phyloP scores from a whole-genome alignment of 2,329 filamentous ascomycete genomes.

The Ascocoryne sarcoides region DNA sequence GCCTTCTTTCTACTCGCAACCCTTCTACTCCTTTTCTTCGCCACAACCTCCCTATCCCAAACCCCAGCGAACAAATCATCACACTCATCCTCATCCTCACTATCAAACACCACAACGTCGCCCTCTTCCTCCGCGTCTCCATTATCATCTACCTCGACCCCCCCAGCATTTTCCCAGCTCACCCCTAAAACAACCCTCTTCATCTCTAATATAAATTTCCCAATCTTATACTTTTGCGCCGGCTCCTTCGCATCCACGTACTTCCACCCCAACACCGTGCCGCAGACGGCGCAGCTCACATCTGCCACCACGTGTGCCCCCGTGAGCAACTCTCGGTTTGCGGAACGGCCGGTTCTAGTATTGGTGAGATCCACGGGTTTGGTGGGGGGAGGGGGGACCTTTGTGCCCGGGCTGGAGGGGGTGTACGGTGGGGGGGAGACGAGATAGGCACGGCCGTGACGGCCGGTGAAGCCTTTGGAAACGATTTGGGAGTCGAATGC shows the following conservation, averaged over 20 bases:
- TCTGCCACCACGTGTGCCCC: conserved; percentile 57
- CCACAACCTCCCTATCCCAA: conserved; percentile 44
- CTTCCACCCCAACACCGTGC: conserved; percentile 55
- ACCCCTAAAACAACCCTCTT: conserved; percentile 44
- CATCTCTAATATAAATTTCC: conserved; percentile 59
- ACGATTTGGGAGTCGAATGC: conserved; percentile 53
- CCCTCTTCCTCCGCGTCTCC: conserved; percentile 50
- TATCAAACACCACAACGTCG: conserved; percentile 53
- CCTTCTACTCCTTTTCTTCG: conserved; percentile 22
- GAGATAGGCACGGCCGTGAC: conserved; percentile 55
- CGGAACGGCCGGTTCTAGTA: conserved; percentile 44
- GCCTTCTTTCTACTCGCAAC: conserved; percentile 11
- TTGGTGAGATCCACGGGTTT: conserved; percentile 38
- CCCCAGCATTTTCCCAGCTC: conserved; percentile 42
- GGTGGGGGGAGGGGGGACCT: conserved; percentile 9
- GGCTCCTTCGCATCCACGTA: conserved; percentile 54
- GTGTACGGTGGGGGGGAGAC: conserved; percentile 35
- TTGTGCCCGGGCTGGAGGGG: conserved; percentile 21
- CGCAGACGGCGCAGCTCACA: conserved; percentile 49
- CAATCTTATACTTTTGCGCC: conserved; percentile 57
- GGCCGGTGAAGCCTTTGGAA: conserved; percentile 57
- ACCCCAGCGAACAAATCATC: conserved; percentile 55
- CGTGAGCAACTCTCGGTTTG: conserved; percentile 51
- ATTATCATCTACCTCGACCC: conserved; percentile 10
- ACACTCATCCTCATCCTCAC: conserved; percentile 57